phyloP scores from a whole-genome alignment of 176 grass and related monocot species.

The Oryza glumipatula region DNA sequence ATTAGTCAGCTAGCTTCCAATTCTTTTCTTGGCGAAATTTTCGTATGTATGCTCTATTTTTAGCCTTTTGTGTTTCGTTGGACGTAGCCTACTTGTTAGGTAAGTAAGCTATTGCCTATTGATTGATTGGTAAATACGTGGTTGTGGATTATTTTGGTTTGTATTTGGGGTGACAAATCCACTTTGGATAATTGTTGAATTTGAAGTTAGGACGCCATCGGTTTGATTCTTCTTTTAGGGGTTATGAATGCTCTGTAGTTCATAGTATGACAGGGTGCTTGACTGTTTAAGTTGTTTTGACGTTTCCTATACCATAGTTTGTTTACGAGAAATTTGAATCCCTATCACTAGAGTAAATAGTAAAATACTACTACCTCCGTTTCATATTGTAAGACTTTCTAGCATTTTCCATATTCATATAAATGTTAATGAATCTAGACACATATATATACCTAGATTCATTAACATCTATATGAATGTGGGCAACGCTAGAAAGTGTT shows the following conservation, averaged over 20 bases:
- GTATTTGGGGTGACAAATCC: background rate
- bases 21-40: background rate
- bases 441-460: too few relatives aligned
- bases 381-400: too few relatives aligned
- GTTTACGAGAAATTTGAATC: background rate
- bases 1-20: conserved; percentile 14
- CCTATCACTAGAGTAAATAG: background rate
- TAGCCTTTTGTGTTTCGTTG: background rate
- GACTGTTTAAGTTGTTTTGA: background rate
- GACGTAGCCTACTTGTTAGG: background rate
- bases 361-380: too few relatives aligned
- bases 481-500: too few relatives aligned
- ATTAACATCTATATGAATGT: too few relatives aligned
- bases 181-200: background rate
- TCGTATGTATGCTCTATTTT: conserved; percentile 1
- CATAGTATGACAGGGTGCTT: conserved; percentile 16
- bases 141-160: background rate
- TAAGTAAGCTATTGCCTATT: background rate
- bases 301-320: background rate
- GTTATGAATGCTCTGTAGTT: background rate
- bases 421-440: too few relatives aligned
- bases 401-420: too few relatives aligned
- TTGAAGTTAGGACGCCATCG: background rate
- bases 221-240: background rate
- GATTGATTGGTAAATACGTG: background rate